Evolutionary conservation across 768 basidiomycete species (phyloP).

Genomic region (Pulveroboletus sp.): DNA sequence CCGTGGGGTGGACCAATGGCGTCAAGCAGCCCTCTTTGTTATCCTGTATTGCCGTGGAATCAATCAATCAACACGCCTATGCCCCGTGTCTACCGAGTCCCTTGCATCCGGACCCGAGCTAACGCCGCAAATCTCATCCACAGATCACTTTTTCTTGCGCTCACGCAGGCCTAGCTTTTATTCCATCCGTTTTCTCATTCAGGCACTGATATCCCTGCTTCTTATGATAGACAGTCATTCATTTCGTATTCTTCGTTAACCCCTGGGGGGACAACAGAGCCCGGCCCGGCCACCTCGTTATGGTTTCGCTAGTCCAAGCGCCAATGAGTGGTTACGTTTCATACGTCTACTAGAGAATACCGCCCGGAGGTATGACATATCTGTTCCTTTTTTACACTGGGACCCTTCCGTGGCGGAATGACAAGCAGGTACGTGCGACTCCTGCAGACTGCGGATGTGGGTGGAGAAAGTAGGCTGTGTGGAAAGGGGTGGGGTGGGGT

Average conservation of each 20-base stretch:
- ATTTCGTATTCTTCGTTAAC: background rate
- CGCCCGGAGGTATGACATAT: too few relatives aligned
- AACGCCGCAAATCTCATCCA: too few relatives aligned
- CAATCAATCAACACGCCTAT: too few relatives aligned
- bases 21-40: too few relatives aligned
- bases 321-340: background rate
- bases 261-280: background rate
- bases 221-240: background rate
- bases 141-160: too few relatives aligned
- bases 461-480: background rate
- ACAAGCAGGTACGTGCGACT: background rate
- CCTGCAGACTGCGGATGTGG: background rate
- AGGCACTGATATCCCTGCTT: background rate
- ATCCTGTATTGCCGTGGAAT: too few relatives aligned
- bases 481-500: too few relatives aligned
- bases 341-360: background rate
- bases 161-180: background rate
- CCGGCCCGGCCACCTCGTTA: too few relatives aligned
- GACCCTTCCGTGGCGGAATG: background rate
- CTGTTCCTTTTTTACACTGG: background rate
- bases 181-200: background rate
- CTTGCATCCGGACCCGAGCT: too few relatives aligned
- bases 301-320: background rate
- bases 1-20: too few relatives aligned
- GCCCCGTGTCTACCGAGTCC: too few relatives aligned